Conservation (phyloP, 805 yeast genomes). For the Ascoidea rubescens region DNA sequence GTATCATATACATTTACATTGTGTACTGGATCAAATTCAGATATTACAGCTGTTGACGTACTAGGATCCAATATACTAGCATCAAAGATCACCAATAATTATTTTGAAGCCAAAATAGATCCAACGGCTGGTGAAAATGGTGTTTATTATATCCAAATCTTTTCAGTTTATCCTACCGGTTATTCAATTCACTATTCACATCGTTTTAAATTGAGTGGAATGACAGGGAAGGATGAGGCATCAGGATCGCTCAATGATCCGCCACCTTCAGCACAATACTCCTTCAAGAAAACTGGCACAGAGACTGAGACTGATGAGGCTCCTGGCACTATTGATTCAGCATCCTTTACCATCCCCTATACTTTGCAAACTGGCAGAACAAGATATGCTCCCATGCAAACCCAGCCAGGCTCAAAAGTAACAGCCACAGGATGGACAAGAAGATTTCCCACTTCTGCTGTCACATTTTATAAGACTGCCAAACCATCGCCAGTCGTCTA, state of each 20-base stretch:
- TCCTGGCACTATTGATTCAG: slow-evolving; percentile 28
- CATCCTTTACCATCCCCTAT: slow-evolving; percentile 58
- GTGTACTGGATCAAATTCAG: slow-evolving; percentile 51
- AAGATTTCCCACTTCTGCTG: slow-evolving; percentile 54
- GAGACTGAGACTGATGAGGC: slow-evolving; percentile 23
- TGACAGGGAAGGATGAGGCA: slow-evolving; percentile 53
- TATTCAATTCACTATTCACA: slow-evolving; percentile 53
- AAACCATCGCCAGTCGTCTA: slow-evolving; percentile 18
- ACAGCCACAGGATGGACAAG: slow-evolving; percentile 57
- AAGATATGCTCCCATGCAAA: slow-evolving; percentile 87
- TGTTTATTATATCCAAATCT: slow-evolving; percentile 57
- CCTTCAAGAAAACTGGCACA: slow-evolving; percentile 17
- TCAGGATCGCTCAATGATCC: slow-evolving; percentile 30
- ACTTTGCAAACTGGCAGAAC: slow-evolving; percentile 65
- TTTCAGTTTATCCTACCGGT: slow-evolving; percentile 28
- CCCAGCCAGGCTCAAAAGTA: slow-evolving; percentile 63
- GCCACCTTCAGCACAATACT: slow-evolving; percentile 27
- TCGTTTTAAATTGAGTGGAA: slow-evolving; percentile 51
- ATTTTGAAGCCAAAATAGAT: slow-evolving; percentile 27
- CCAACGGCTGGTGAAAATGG: slow-evolving; percentile 46
- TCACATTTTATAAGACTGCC: slow-evolving; percentile 35
- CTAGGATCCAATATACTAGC: slow-evolving; percentile 14
- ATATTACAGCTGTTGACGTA: slow-evolving; percentile 17
- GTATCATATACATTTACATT: slow-evolving; percentile 35
- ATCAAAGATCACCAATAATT: slow-evolving; percentile 17